Evolutionary conservation across 257 asterid species (phyloP).

Genomic region (Nicotiana paniculata): DNA sequence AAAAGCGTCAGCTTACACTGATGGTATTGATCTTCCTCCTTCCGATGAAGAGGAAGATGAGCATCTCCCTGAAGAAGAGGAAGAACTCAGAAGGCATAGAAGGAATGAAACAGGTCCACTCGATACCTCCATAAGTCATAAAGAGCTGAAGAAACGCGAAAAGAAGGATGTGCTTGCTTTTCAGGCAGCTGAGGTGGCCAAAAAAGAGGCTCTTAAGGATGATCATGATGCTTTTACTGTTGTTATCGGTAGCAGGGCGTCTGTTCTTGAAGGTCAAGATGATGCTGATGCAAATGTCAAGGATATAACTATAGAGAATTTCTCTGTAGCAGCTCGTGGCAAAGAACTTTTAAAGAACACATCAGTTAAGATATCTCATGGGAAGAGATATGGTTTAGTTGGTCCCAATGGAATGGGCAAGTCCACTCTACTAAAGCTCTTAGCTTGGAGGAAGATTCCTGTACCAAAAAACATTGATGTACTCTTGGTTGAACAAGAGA

Average conservation of each 20-base stretch:
- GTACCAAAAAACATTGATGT: constrained; percentile 23
- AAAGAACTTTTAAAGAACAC: constrained; percentile 56
- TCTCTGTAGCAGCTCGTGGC: constrained; percentile 63
- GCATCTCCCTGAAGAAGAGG: constrained; percentile 26
- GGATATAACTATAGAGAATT: constrained; percentile 52
- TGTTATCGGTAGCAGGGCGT: constrained; percentile 53
- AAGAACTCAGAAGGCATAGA: constrained; percentile 19
- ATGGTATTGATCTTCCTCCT: constrained; percentile 50
- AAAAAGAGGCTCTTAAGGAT: constrained; percentile 52
- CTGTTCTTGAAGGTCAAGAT: constrained; percentile 54
- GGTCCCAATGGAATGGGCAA: constrained; percentile 75
- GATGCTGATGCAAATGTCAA: constrained; percentile 65
- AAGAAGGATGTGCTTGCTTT: constrained; percentile 46
- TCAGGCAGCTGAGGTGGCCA: constrained; percentile 45
- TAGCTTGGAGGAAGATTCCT: constrained; percentile 21
- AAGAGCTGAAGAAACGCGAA: constrained; percentile 54
- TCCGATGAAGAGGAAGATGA: constrained; percentile 56
- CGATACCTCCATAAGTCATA: constrained; percentile 30
- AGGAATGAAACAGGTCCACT: constrained; percentile 31
- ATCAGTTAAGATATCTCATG: constrained; percentile 52
- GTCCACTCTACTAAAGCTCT: constrained; percentile 35
- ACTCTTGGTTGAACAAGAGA: constrained; percentile 22
- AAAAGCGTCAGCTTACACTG: constrained; percentile 34
- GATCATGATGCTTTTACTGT: constrained; percentile 72
- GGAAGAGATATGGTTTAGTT: constrained; percentile 59